Evolutionary conservation across 2,329 filamentous ascomycete species (phyloP).

Genomic region (Ramichloridium luteum): DNA sequence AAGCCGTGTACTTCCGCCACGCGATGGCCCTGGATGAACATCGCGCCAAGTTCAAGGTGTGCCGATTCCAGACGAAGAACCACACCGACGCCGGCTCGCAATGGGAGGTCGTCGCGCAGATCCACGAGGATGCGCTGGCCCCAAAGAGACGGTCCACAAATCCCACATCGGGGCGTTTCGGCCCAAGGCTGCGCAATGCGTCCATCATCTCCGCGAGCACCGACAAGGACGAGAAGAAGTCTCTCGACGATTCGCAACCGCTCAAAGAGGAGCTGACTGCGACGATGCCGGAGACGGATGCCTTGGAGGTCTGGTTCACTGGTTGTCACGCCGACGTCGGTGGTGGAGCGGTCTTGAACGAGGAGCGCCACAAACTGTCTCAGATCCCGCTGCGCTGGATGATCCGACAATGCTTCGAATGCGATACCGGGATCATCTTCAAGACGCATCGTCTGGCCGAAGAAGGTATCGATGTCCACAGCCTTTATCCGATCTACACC

Average conservation of each 20-base stretch:
- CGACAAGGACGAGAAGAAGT: constrained; percentile 2
- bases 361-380: constrained; percentile 31
- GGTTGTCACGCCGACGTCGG: constrained; percentile 34
- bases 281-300: constrained; percentile 17
- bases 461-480: constrained; percentile 31
- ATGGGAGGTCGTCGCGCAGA: constrained; percentile 11
- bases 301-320: constrained; percentile 33
- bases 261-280: constrained; percentile 4
- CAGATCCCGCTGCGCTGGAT: constrained; percentile 38
- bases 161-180: not conserved
- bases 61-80: constrained; percentile 26
- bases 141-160: constrained; percentile 2
- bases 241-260: constrained; percentile 2
- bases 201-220: constrained; percentile 1
- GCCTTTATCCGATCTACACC: constrained; percentile 30
- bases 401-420: constrained; percentile 37
- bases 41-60: constrained; percentile 34
- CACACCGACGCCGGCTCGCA: constrained; percentile 6
- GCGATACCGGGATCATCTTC: constrained; percentile 35
- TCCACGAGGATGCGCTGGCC: constrained; percentile 3
- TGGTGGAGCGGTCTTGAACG: constrained; percentile 33
- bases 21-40: constrained; percentile 35
- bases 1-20: constrained; percentile 30
- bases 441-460: constrained; percentile 29
- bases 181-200: not conserved